Evolutionary conservation across 139 green algal genomes (phyloP).

Genomic region (Ulvella scutata): DNA sequence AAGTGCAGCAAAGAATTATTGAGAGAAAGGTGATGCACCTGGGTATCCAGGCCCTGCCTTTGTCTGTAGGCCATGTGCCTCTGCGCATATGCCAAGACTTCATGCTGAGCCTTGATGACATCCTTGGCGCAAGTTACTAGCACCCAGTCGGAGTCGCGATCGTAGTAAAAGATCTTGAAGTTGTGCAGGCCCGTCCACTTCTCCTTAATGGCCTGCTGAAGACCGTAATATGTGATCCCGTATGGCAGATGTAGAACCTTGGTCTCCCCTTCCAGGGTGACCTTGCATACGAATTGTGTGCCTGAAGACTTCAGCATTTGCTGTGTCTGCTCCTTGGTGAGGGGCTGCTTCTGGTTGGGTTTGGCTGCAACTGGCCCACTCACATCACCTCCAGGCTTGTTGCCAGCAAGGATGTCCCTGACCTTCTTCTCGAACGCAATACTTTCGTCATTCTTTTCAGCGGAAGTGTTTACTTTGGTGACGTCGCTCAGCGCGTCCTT

Average conservation of each 20-base stretch:
- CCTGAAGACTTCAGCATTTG: background rate
- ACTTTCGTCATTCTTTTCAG: background rate
- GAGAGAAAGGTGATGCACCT: too few relatives aligned
- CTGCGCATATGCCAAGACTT: background rate
- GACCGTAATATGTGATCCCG: background rate
- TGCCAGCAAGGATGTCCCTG: background rate
- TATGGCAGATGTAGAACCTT: background rate
- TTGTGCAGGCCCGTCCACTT: background rate
- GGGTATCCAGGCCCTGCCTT: background rate
- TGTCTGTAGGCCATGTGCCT: background rate
- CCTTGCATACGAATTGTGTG: background rate
- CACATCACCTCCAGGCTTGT: background rate
- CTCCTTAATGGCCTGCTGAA: background rate
- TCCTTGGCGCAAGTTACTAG: background rate
- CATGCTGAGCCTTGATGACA: background rate
- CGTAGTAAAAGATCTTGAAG: background rate
- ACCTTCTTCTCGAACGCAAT: background rate
- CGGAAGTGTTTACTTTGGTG: background rate
- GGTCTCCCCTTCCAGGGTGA: background rate
- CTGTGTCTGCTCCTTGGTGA: background rate
- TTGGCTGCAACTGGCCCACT: background rate
- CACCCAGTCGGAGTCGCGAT: background rate
- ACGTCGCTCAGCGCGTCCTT: background rate
- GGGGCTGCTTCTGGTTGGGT: background rate
- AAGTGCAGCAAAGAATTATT: too few relatives aligned